A percentile compares a stretch with the other conserved stretches of the same genome.
Evolutionary conservation across 495 filamentous ascomycete genomes (phyloP).

Genomic region (Trichoderma orchidacearum): DNA sequence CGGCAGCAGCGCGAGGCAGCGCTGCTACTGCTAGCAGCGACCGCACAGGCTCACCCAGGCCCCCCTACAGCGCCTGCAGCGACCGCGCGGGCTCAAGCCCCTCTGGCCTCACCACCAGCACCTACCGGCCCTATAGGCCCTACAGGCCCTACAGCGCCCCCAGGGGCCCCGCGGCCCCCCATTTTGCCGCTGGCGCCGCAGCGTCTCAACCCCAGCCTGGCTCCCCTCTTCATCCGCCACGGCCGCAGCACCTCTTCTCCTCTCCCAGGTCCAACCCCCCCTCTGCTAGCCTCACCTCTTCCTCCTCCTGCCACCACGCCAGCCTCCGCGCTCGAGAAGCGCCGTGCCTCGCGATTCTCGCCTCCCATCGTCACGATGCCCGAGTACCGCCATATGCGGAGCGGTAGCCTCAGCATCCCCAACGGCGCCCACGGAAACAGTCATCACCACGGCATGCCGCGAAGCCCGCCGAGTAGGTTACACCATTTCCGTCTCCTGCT

Average conservation of each 20-base stretch:
- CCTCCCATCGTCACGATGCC: neutral
- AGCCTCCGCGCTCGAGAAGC: neutral
- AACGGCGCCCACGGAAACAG: conserved; percentile 7
- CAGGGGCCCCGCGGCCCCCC: neutral
- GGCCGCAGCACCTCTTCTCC: neutral
- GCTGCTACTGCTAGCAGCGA: too few relatives aligned
- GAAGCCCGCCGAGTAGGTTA: conserved; percentile 72
- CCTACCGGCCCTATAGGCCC: neutral
- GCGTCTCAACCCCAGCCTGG: neutral
- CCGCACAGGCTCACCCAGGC: too few relatives aligned
- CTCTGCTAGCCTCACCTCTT: neutral
- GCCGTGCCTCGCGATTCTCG: neutral
- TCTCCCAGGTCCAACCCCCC: neutral
- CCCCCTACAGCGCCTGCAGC: neutral
- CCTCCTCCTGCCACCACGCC: neutral
- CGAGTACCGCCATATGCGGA: conserved; percentile 5
- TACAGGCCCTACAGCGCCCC: neutral
- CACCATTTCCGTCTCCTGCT: neutral
- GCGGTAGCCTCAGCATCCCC: conserved; percentile 5
- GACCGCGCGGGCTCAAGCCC: neutral
- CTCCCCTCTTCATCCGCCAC: neutral
- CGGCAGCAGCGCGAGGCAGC: too few relatives aligned
- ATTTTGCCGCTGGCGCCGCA: neutral
- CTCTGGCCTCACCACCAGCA: too few relatives aligned
- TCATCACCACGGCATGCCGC: conserved; percentile 29